phyloP scores from a whole-genome alignment of 2,329 filamentous ascomycete genomes.

The Aspergillus sp. region DNA sequence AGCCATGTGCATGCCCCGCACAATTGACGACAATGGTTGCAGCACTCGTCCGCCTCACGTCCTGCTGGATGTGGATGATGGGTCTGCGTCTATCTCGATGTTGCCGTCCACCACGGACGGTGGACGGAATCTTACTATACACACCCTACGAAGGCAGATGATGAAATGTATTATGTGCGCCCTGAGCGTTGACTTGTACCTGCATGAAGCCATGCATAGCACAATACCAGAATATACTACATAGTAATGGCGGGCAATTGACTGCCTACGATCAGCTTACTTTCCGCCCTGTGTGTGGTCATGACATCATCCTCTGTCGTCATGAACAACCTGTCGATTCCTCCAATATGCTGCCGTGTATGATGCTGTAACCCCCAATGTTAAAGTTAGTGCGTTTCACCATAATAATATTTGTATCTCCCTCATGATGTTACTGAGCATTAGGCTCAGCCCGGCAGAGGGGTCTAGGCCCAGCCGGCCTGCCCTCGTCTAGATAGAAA shows the following conservation, averaged over 20 bases:
- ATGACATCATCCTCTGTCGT: too few species aligned
- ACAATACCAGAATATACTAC: too few species aligned
- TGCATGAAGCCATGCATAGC: not conserved
- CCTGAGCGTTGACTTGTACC: slow-evolving; percentile 1
- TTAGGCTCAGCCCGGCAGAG: too few species aligned
- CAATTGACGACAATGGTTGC: not conserved
- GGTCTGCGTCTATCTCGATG: not conserved
- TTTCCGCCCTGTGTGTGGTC: too few species aligned
- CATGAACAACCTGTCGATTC: too few species aligned
- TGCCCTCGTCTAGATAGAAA: not conserved
- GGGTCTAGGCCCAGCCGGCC: not conserved
- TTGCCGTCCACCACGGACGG: not conserved
- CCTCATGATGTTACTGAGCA: too few species aligned
- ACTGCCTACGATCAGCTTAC: too few species aligned
- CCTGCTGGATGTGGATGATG: not conserved
- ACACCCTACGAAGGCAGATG: slow-evolving; percentile 5
- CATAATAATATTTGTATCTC: too few species aligned
- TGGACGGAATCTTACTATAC: not conserved
- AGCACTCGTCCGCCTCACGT: not conserved
- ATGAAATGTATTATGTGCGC: slow-evolving; percentile 3
- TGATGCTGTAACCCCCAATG: too few species aligned
- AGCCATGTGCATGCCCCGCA: not conserved
- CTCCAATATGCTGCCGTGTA: too few species aligned
- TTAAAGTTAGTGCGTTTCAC: too few species aligned
- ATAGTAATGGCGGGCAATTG: too few species aligned